Evolutionary conservation across 176 grass and related monocot genomes (phyloP).

Genomic region (Echinochloa phyllopogon): DNA sequence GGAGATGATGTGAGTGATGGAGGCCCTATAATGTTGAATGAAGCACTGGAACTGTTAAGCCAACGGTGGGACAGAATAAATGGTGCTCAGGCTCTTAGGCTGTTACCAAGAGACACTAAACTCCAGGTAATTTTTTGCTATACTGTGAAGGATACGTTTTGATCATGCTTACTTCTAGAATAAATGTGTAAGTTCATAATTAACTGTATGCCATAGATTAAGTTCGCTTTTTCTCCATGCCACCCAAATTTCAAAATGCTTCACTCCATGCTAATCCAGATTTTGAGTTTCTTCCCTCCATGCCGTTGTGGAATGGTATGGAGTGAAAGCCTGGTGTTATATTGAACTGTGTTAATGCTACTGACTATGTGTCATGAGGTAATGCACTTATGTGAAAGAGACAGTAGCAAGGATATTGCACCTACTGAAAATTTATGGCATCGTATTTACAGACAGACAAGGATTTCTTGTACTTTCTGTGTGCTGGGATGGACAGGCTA

Average conservation of each 20-base stretch:
- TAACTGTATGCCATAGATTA: neutral
- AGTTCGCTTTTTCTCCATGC: neutral
- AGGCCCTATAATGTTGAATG: constrained; percentile 91
- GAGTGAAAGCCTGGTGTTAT: neutral
- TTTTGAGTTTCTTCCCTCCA: neutral
- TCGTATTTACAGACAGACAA: neutral
- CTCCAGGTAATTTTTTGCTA: constrained; percentile 69
- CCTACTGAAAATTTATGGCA: neutral
- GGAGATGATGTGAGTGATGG: constrained; percentile 79
- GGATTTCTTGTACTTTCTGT: neutral
- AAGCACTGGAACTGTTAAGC: constrained; percentile 91
- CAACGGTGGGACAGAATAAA: constrained; percentile 98
- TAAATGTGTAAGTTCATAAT: neutral
- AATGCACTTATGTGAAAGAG: neutral
- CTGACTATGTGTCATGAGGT: neutral
- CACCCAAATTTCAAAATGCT: neutral
- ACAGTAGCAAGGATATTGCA: neutral
- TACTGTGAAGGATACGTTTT: constrained; percentile 29
- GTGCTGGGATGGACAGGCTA: neutral
- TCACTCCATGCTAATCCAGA: neutral
- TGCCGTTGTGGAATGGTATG: neutral
- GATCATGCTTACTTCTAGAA: constrained; percentile 5
- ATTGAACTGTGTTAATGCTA: constrained; percentile 30
- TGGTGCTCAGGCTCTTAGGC: constrained; percentile 91
- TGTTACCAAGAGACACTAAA: constrained; percentile 96